These are phyloP conservation scores for Fusarium torreyae DNA, from an alignment of 2,329 filamentous ascomycete genomes.

Conservation along the genomic window DNA sequence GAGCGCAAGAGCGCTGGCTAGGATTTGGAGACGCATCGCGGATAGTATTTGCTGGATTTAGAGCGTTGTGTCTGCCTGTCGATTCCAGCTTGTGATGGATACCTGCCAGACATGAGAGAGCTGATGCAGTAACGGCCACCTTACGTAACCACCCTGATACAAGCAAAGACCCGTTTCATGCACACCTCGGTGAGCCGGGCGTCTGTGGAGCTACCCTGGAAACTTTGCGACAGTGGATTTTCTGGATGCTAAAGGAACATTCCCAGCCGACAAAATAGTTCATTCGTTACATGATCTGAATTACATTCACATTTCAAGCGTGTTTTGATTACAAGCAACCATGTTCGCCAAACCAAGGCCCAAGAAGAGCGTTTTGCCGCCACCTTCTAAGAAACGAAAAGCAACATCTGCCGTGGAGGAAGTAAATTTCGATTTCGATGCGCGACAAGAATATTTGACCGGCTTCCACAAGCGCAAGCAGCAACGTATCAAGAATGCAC, in stretches of 20 bases:
- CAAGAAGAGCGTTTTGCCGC: conserved; percentile 71
- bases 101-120: conserved; percentile 36
- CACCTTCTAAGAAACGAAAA: conserved; percentile 78
- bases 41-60: conserved; percentile 48
- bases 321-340: conserved; percentile 8
- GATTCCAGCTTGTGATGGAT: conserved; percentile 47
- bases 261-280: conserved; percentile 19
- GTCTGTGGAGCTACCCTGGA: conserved; percentile 26
- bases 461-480: conserved; percentile 98
- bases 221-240: conserved; percentile 47
- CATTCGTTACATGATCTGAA: conserved; percentile 1
- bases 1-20: conserved; percentile 67
- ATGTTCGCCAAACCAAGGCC: conserved; percentile 72
- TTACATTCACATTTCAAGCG: background rate
- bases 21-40: conserved; percentile 69
- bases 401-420: conserved; percentile 76
- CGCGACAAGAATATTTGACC: conserved; percentile 89
- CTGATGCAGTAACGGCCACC: conserved; percentile 42
- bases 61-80: conserved; percentile 47
- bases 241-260: conserved; percentile 22
- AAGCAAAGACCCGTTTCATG: conserved; percentile 41
- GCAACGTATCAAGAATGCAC: conserved; percentile 86
- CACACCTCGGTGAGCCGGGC: conserved; percentile 48
- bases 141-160: conserved; percentile 51
- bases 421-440: conserved; percentile 85